A percentile compares a stretch with the other conserved stretches of the same genome.
These are phyloP conservation scores for Pyrus pyrifolia DNA, from an alignment of 306 rosid species.

Conservation along the genomic window DNA sequence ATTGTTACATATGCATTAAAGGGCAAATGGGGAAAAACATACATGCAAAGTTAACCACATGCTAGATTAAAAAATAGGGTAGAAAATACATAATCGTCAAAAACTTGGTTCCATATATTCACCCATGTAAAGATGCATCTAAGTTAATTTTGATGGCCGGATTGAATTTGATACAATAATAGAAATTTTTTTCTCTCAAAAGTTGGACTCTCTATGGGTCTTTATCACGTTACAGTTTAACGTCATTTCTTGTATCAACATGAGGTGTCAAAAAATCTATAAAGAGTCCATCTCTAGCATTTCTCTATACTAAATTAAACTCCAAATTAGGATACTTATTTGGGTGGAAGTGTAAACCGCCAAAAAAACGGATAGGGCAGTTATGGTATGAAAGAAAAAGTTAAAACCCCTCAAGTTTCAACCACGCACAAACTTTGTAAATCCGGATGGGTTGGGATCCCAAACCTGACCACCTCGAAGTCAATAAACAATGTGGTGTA, in stretches of 20 bases:
- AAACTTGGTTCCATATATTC: background rate
- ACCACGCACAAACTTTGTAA: background rate
- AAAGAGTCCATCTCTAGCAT: no score
- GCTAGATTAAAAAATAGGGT: background rate
- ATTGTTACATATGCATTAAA: background rate
- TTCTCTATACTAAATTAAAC: no score
- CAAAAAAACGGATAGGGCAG: slow-evolving; percentile 23
- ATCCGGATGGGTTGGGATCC: slow-evolving; percentile 48
- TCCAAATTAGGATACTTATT: no score
- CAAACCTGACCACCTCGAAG: slow-evolving; percentile 52
- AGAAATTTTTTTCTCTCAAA: background rate
- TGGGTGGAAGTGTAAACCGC: no score
- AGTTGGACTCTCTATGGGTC: no score
- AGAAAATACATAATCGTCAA: background rate
- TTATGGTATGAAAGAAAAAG: slow-evolving; percentile 8
- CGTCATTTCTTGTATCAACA: no score
- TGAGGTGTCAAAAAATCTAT: no score
- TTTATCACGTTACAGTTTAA: no score
- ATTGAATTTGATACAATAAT: background rate
- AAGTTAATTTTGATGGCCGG: background rate
- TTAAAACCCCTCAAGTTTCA: background rate
- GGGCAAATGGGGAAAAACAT: background rate
- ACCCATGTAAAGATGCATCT: background rate
- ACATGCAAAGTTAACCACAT: background rate
- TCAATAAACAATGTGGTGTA: slow-evolving; percentile 35